Percentiles rank a stretch among this genome's conserved stretches.
Conservation (phyloP, 805 yeast genomes). For the Yueomyces sinensis region DNA sequence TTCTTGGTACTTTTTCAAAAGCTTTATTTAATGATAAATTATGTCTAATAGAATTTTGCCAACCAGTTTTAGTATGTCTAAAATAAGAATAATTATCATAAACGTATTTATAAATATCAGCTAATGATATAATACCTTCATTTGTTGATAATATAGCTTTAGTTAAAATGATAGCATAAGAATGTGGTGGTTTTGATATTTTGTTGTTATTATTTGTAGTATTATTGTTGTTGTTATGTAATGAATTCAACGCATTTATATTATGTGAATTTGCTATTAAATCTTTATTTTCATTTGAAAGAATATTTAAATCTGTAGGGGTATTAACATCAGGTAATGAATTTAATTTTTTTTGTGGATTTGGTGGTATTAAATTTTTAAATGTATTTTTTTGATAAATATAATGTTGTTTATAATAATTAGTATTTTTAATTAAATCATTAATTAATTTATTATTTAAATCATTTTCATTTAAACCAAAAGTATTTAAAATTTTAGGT, state of each 20-base stretch:
- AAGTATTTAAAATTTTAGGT: conserved; percentile 16
- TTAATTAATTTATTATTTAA: conserved; percentile 11
- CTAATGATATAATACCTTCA: conserved; percentile 77
- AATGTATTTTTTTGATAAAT: background rate
- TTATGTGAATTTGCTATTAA: background rate
- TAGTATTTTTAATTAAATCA: conserved; percentile 14
- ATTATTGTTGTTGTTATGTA: background rate
- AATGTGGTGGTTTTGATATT: conserved; percentile 87
- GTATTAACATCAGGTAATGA: conserved; percentile 1
- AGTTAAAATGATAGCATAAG: conserved; percentile 96
- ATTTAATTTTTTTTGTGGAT: background rate
- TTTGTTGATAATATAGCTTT: conserved; percentile 85
- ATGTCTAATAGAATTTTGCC: conserved; percentile 98
- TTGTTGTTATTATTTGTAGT: conserved; percentile 58
- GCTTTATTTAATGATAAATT: conserved; percentile 91
- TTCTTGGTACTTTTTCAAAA: conserved; percentile 91
- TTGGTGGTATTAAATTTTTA: background rate
- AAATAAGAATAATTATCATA: conserved; percentile 80
- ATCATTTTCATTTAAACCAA: conserved; percentile 3
- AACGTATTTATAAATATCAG: conserved; percentile 90
- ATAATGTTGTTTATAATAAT: conserved; percentile 7
- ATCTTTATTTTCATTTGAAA: background rate
- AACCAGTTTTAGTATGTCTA: conserved; percentile 83
- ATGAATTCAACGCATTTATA: background rate
- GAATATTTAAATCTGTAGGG: background rate